A percentile compares a stretch with the other conserved stretches of the same genome.
Evolutionary conservation across 257 asterid genomes (phyloP).

Genomic region (Linderniella brevidens): DNA sequence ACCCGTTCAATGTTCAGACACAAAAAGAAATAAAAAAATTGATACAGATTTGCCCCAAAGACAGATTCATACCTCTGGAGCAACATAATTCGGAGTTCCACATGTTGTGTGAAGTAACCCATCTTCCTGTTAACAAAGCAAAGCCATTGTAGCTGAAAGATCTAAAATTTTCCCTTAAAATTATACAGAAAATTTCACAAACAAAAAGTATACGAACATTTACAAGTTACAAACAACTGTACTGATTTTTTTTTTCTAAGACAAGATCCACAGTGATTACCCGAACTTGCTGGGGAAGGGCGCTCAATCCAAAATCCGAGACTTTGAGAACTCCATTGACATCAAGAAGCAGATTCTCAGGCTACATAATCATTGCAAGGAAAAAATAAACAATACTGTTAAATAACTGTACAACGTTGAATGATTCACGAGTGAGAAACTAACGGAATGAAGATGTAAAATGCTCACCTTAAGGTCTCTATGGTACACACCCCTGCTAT

Average conservation of each 20-base stretch:
- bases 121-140: slow-evolving; percentile 39
- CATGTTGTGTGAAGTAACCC: slow-evolving; percentile 95
- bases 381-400: no score
- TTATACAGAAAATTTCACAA: no score
- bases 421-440: neutral
- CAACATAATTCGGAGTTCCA: slow-evolving; percentile 97
- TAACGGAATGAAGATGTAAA: neutral
- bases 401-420: neutral
- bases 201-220: no score
- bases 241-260: neutral
- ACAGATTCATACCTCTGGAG: slow-evolving; percentile 65
- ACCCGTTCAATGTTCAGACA: slow-evolving; percentile 5
- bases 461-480: slow-evolving; percentile 5
- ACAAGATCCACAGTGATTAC: slow-evolving; percentile 12
- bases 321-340: slow-evolving; percentile 69
- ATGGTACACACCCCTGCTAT: slow-evolving; percentile 7
- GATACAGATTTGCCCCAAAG: slow-evolving; percentile 1
- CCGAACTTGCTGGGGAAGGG: slow-evolving; percentile 92
- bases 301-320: slow-evolving; percentile 91
- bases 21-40: neutral
- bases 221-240: no score
- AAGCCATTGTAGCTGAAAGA: no score
- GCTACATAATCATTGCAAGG: slow-evolving; percentile 20
- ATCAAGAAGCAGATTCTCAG: slow-evolving; percentile 83
- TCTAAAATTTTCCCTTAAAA: no score